phyloP scores from a whole-genome alignment of 305 asterid species.

The Solanum hybrid region DNA sequence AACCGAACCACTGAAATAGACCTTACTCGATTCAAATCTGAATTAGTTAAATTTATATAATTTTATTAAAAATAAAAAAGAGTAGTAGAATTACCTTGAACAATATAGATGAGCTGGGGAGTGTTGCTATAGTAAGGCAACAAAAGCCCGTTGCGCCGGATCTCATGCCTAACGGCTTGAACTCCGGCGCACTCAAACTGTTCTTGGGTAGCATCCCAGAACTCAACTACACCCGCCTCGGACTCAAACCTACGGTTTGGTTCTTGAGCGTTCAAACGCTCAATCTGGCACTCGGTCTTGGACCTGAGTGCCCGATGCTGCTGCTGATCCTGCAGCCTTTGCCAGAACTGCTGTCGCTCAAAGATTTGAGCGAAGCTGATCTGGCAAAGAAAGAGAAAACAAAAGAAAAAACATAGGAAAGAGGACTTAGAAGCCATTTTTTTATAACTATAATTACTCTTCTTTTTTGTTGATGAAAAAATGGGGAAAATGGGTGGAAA shows the following conservation, averaged over 20 bases:
- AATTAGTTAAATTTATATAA: not conserved
- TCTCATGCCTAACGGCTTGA: conserved; percentile 27
- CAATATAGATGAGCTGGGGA: conserved; percentile 37
- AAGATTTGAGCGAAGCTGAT: conserved; percentile 25
- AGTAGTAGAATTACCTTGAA: conserved; percentile 24
- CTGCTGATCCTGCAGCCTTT: not conserved
- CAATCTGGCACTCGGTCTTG: conserved; percentile 26
- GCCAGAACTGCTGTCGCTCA: conserved; percentile 11
- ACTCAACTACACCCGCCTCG: conserved; percentile 51
- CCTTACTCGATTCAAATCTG: not conserved
- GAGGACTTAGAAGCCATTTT: conserved; percentile 17
- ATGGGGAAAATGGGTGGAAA: not conserved
- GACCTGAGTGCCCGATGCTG: not conserved
- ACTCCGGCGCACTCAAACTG: conserved; percentile 63
- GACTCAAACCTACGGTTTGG: conserved; percentile 29
- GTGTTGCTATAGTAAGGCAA: conserved; percentile 64
- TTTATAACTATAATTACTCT: not conserved
- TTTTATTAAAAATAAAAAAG: no score
- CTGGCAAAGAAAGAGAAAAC: conserved; percentile 15
- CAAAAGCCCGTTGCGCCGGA: conserved; percentile 37
- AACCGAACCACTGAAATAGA: not conserved
- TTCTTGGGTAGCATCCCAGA: conserved; percentile 44
- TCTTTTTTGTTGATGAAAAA: not conserved
- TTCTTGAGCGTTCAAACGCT: conserved; percentile 38
- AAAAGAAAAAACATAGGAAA: conserved; percentile 17